Evolutionary conservation across 768 basidiomycete species (phyloP), one percentile per base, ranked within the genome.

Genomic region (Trametes maxima): DNA sequence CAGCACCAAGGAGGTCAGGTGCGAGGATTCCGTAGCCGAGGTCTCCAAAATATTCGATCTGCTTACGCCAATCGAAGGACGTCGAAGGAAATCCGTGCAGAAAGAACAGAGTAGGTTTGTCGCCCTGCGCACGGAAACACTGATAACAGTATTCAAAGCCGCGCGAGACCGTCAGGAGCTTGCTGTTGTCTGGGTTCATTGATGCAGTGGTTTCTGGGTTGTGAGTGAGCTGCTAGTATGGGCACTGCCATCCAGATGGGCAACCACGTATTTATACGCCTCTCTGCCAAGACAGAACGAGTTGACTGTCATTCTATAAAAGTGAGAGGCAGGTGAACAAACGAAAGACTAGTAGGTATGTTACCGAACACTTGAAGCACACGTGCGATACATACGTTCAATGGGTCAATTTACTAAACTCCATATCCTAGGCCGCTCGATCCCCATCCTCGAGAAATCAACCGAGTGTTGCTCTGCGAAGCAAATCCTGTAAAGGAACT

Each of bases 1-100:
- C 82, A 21, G 71, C 76, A 1, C 82, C 82, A 12, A 83, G 74
- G 64, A 78, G 73, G 64, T 83, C 82, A 0, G 81, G 81, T 17
- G 73, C 76, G 42, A 84, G 65, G 10, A 82, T 19, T 10, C 80
- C 77, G 47, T 77, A 80, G 35, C 81, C 82, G 62, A 68, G 67
- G 17, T 69, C 64, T 44, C 70, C 59, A 65, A 83, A 75, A 66
- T 73, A 69, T 48, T 70, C 63, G 49, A 80, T 73, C 58, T 80
- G 76, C 21, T 69, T 65, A 36, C 71, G 69, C 82, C 82, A 83
- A 49, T 76, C 77, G 42, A 49, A 55, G 1, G 78, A 77, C 5
- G 73, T 75, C 0, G 77, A 76, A 0, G 79, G 80, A 48, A 79
- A 82, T 14, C 80, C 80, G 55, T 82, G 80, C 24, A 80, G 53